Base-by-base conservation (phyloP, 2,329 filamentous ascomycete genomes). In the Cladosporium sp. region DNA sequence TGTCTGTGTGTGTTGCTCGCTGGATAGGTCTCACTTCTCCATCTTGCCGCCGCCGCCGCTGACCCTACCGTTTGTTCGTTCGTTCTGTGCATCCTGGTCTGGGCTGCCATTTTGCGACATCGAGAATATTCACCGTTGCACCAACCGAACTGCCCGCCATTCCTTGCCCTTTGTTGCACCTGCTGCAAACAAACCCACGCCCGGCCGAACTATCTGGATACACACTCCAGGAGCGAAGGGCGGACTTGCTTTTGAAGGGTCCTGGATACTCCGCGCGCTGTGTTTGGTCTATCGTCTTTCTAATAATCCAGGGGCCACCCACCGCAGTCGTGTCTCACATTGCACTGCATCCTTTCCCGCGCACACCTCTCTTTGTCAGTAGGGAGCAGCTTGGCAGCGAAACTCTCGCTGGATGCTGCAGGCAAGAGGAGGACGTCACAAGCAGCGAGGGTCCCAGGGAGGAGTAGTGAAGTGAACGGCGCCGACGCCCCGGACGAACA, bases 21-120 rank as follows among this genome's bases (percentile, higher is more conserved):
- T 38, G 35, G 16, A 35, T 35, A 47, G 43, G 43, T 47, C 43
- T 47, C 43, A 47, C 43, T 47, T 47, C 43, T 38, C 33, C 20
- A 47, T 30, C 43, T 13, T 15, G 35, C 43, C 43, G 43, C 43
- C 43, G 32, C n/a, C 32, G 35, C 43, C 43, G 43, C 43, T 35
- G 32, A 35, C 32, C 32, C 32, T 35, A 35, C 32, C 32, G 32
- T n/a, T n/a, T n/a, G n/a, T n/a, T n/a, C 32, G 32, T 27, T 27
- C 22, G 9, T 25, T 33, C 22, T 47, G n/a, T n/a, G n/a, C n/a
- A n/a, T n/a, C 36, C 35, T 38, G 43, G 35, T 25, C 43, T 47
- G 43, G 32, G 43, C 43, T 38, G 33, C 22, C 18, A 15, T 35
- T 38, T 22, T 47, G 43, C 43, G 43, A 39, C 43, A 22, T 29